phyloP scores from a whole-genome alignment of 1,284 basidiomycete species.

The Irpex sp. region DNA sequence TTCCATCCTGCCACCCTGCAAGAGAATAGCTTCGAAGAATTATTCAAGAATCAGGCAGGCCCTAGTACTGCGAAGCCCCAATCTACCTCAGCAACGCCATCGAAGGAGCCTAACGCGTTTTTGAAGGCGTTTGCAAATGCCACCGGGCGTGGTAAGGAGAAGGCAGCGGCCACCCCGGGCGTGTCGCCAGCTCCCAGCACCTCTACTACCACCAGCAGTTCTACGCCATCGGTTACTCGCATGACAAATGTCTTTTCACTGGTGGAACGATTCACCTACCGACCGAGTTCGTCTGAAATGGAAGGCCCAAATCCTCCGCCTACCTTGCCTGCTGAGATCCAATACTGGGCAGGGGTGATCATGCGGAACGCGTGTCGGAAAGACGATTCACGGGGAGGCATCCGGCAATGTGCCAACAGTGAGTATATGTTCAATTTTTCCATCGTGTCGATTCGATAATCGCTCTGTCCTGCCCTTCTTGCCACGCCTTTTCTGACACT shows the following conservation, averaged over 20 bases:
- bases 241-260: constrained; percentile 92
- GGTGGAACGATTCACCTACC: constrained; percentile 95
- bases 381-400: constrained; percentile 90
- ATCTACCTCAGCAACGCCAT: constrained; percentile 11
- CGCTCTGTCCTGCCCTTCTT: too few relatives aligned
- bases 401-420: constrained; percentile 97
- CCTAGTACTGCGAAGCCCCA: constrained; percentile 11
- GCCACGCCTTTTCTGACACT: background rate
- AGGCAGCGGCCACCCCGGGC: constrained; percentile 21
- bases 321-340: constrained; percentile 84
- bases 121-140: constrained; percentile 29
- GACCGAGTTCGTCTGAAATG: constrained; percentile 79
- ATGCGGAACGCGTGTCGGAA: constrained; percentile 99
- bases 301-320: constrained; percentile 70
- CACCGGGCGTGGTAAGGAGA: constrained; percentile 30
- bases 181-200: constrained; percentile 15
- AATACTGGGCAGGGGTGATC: constrained; percentile 99
- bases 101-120: constrained; percentile 28
- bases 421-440: constrained; percentile 30
- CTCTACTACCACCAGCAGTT: constrained; percentile 15
- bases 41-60: constrained; percentile 10
- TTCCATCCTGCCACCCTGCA: constrained; percentile 63
- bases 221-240: constrained; percentile 33
- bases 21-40: background rate
- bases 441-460: background rate